phyloP scores from a whole-genome alignment of 1,139 yeast genomes.

The Yamadazyma triangularis region DNA sequence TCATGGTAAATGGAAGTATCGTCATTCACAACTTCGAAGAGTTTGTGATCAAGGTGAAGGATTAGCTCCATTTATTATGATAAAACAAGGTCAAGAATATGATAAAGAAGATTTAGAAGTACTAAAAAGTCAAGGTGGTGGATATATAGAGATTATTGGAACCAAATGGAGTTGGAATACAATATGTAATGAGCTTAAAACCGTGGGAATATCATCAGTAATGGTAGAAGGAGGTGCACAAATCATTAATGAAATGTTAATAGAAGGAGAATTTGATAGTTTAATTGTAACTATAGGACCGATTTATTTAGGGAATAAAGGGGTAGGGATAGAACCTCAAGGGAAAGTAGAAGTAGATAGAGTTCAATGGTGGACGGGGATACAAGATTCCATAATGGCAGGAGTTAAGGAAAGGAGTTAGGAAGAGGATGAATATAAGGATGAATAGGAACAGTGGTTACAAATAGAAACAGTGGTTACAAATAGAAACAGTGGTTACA shows the following conservation, averaged over 20 bases:
- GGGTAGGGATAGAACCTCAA: conserved; percentile 69
- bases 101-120: conserved; percentile 13
- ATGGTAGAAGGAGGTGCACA: conserved; percentile 96
- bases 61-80: conserved; percentile 59
- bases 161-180: conserved; percentile 45
- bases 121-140: conserved; percentile 30
- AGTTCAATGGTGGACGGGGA: conserved; percentile 79
- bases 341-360: conserved; percentile 32
- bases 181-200: conserved; percentile 37
- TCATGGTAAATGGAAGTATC: conserved; percentile 47
- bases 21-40: conserved; percentile 44
- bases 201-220: conserved; percentile 49
- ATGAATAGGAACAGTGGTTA: too few species aligned
- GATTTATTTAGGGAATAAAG: conserved; percentile 63
- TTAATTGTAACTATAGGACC: conserved; percentile 84
- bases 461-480: too few species aligned
- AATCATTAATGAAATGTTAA: conserved; percentile 62
- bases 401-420: too few species aligned
- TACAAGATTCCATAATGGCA: conserved; percentile 49
- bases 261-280: conserved; percentile 42
- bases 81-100: conserved; percentile 20
- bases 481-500: too few species aligned
- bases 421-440: too few species aligned
- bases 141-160: conserved; percentile 15
- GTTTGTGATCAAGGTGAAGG: conserved; percentile 44